Percentiles rank a stretch among this genome's conserved stretches.
phyloP scores from a whole-genome alignment of 2,329 filamentous ascomycete species.

The Aspergillus pseudotamarii region DNA sequence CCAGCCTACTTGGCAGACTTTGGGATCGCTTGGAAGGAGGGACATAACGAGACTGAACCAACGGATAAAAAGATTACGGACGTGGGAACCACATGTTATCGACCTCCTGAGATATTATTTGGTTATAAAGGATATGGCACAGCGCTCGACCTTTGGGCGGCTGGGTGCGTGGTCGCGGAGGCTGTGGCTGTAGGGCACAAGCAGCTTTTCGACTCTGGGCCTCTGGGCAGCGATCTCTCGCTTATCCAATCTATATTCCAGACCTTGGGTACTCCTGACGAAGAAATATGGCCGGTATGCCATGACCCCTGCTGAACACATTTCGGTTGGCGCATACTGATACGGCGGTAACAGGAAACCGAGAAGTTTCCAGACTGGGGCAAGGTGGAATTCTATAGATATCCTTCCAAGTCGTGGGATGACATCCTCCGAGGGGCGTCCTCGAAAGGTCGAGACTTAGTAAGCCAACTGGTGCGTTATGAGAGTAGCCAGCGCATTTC shows the following conservation, averaged over 20 bases:
- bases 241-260: slow-evolving; percentile 92
- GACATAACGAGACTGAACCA: slow-evolving; percentile 62
- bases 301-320: background rate
- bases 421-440: slow-evolving; percentile 67
- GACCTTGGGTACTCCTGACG: slow-evolving; percentile 82
- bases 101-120: slow-evolving; percentile 87
- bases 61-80: slow-evolving; percentile 77
- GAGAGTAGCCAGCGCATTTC: slow-evolving; percentile 68
- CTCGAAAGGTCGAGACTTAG: slow-evolving; percentile 63
- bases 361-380: slow-evolving; percentile 78
- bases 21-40: slow-evolving; percentile 82
- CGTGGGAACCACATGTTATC: slow-evolving; percentile 89
- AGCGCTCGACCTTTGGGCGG: slow-evolving; percentile 84
- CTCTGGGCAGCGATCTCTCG: slow-evolving; percentile 88
- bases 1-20: slow-evolving; percentile 87
- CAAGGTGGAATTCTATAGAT: slow-evolving; percentile 77
- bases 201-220: slow-evolving; percentile 81
- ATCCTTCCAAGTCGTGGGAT: slow-evolving; percentile 69
- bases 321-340: slow-evolving; percentile 7
- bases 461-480: slow-evolving; percentile 70
- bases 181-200: slow-evolving; percentile 58
- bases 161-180: slow-evolving; percentile 83
- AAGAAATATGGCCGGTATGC: slow-evolving; percentile 76
- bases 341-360: slow-evolving; percentile 32
- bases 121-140: slow-evolving; percentile 73